phyloP scores from a whole-genome alignment of 805 yeast species.

The Kodamaea laetipori region DNA sequence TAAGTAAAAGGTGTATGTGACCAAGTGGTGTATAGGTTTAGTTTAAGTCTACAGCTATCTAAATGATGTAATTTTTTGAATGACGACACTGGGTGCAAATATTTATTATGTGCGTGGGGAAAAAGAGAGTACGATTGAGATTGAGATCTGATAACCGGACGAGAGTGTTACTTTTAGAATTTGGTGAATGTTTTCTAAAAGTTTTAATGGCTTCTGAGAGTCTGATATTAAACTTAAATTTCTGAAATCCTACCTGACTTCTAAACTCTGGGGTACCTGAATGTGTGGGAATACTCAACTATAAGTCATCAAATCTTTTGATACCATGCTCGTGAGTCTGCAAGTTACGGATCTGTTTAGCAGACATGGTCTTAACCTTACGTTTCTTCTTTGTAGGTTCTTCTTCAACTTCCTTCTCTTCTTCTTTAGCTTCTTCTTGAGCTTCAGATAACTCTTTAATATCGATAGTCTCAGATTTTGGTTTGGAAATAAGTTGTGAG shows the following conservation, averaged over 20 bases:
- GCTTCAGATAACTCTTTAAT: conserved; percentile 21
- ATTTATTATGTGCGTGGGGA: too few relatives aligned
- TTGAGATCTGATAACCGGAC: background rate
- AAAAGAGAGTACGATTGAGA: background rate
- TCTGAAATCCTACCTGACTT: too few relatives aligned
- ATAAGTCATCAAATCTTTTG: conserved; percentile 62
- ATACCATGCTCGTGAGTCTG: conserved; percentile 66
- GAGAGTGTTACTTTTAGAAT: background rate
- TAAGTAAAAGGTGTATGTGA: too few relatives aligned
- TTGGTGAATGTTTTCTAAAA: too few relatives aligned
- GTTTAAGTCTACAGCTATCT: too few relatives aligned
- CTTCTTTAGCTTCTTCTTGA: conserved; percentile 15
- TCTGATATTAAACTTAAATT: too few relatives aligned
- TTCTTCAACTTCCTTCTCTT: conserved; percentile 17
- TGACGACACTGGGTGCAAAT: too few relatives aligned
- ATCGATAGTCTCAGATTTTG: conserved; percentile 22
- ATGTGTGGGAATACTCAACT: too few relatives aligned
- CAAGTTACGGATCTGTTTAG: conserved; percentile 49
- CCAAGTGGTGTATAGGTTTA: too few relatives aligned
- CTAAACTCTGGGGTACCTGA: too few relatives aligned
- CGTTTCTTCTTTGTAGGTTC: conserved; percentile 32
- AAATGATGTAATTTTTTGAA: too few relatives aligned
- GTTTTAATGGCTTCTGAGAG: too few relatives aligned
- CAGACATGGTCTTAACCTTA: conserved; percentile 33
- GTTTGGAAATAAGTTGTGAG: conserved; percentile 16